Evolutionary conservation across 805 yeast species (phyloP), one percentile per base, ranked within the genome.

Genomic region (Jamesozyma hellenica): DNA sequence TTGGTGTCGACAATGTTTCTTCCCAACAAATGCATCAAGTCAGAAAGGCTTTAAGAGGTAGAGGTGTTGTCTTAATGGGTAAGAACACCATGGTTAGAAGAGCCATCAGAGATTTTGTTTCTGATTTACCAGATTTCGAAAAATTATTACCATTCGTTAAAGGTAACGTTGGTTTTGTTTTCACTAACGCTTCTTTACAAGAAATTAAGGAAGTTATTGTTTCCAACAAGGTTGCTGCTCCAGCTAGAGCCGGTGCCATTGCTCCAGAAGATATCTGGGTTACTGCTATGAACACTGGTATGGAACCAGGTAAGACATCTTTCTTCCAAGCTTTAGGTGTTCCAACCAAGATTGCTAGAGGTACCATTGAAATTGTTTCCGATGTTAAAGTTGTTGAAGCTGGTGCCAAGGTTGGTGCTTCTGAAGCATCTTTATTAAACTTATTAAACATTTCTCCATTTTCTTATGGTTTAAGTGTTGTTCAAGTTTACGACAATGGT

Each of bases 291-390:
- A 92, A 92, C 95, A 92, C 99, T 61, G 96, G 97, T 83, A 88
- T 92, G 95, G 98, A 92, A 77, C 99, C 99, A 73, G 97, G 97
- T 82, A 92, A 92, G 86, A 92, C 99, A 66, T 92, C 98, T 68
- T 92, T 92, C 94, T 92, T 92, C 97, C 99, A 92, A 81, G 98
- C 99, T 67, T 81, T 92, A 65, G 97, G 97, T 85, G 96, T 92
- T 64, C 98, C 98, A 80, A 92, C 99, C 85, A 92, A 92, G 94
- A 92, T 92, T 87, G 92, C 95, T 73, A 88, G 99, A 84, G 99
- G 99, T 92, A 87, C 96, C 75, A 92, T 92, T 81, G 99, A 92
- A 77, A 92, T 92, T 73, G 87, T 86, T 70, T 72, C 82, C 61
- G 98, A 92, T 67, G 95, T 92, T 64, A 84, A 84, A 77, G 95